phyloP scores from a whole-genome alignment of 2,329 filamentous ascomycete genomes.

The Botrytis pseudocinerea region DNA sequence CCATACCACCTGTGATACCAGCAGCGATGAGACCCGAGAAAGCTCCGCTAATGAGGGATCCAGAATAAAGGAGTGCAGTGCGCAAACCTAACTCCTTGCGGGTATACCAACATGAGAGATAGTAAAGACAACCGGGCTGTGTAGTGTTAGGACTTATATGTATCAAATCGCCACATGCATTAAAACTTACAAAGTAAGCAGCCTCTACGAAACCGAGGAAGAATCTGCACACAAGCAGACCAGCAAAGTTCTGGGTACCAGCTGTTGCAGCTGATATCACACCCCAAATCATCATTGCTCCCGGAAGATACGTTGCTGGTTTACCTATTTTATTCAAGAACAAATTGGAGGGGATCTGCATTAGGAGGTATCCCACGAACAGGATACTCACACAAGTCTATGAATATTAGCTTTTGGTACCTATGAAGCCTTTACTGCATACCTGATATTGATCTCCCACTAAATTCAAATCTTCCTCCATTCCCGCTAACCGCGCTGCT shows the following conservation, averaged over 20 bases:
- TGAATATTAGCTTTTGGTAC: neutral
- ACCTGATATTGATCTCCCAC: slow-evolving; percentile 47
- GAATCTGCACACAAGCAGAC: slow-evolving; percentile 50
- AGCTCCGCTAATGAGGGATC: slow-evolving; percentile 68
- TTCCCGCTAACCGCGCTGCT: slow-evolving; percentile 53
- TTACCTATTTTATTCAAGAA: slow-evolving; percentile 51
- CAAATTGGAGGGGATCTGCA: slow-evolving; percentile 51
- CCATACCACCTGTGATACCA: slow-evolving; percentile 66
- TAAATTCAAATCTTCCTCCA: slow-evolving; percentile 47
- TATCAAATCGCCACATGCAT: neutral
- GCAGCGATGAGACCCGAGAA: slow-evolving; percentile 67
- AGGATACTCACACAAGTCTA: slow-evolving; percentile 46
- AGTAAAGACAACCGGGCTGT: slow-evolving; percentile 61
- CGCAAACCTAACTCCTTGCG: slow-evolving; percentile 66
- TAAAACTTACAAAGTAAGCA: slow-evolving; percentile 50
- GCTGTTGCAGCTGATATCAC: slow-evolving; percentile 51
- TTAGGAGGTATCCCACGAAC: slow-evolving; percentile 44
- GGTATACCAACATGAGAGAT: slow-evolving; percentile 67
- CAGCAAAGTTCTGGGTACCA: slow-evolving; percentile 48
- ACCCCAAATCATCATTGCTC: slow-evolving; percentile 52
- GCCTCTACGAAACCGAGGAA: slow-evolving; percentile 57
- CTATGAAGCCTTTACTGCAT: slow-evolving; percentile 16
- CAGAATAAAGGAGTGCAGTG: slow-evolving; percentile 66
- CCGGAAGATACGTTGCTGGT: slow-evolving; percentile 52
- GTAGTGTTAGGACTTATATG: slow-evolving; percentile 15